phyloP scores from a whole-genome alignment of 345 rosid genomes.

The Linum usitatissimum region DNA sequence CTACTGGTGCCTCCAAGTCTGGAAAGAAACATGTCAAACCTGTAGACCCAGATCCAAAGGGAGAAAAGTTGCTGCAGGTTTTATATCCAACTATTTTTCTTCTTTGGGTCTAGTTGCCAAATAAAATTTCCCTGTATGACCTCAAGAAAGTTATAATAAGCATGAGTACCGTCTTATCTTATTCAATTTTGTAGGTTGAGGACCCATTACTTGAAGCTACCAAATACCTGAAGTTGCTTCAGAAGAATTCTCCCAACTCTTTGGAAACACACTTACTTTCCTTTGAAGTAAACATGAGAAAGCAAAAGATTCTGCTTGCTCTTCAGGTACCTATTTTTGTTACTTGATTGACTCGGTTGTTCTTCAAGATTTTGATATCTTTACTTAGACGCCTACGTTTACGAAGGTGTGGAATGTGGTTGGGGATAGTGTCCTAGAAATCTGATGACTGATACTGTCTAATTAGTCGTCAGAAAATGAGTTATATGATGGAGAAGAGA shows the following conservation, averaged over 20 bases:
- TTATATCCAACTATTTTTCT: constrained; percentile 10
- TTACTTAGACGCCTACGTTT: neutral
- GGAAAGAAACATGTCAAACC: constrained; percentile 85
- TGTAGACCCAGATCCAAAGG: constrained; percentile 91
- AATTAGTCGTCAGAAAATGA: too few relatives aligned
- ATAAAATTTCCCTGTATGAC: neutral
- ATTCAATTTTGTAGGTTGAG: constrained; percentile 47
- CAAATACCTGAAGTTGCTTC: constrained; percentile 87
- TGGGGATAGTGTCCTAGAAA: too few relatives aligned
- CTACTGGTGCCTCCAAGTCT: constrained; percentile 57
- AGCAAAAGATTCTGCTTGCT: constrained; percentile 78
- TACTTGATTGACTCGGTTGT: too few relatives aligned
- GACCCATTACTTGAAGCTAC: constrained; percentile 86
- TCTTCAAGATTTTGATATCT: too few relatives aligned
- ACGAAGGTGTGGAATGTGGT: neutral
- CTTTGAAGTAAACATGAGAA: constrained; percentile 92
- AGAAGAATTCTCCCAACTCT: constrained; percentile 67
- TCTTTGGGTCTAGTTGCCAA: neutral
- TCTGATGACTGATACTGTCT: too few relatives aligned
- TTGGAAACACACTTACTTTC: constrained; percentile 92
- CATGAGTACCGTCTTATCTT: constrained; percentile 12
- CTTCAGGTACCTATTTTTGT: constrained; percentile 53
- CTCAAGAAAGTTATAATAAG: neutral
- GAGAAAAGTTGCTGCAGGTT: constrained; percentile 90
- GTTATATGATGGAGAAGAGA: too few relatives aligned